Conservation (phyloP, 305 asterid genomes). For the Fraxinus velutina region DNA sequence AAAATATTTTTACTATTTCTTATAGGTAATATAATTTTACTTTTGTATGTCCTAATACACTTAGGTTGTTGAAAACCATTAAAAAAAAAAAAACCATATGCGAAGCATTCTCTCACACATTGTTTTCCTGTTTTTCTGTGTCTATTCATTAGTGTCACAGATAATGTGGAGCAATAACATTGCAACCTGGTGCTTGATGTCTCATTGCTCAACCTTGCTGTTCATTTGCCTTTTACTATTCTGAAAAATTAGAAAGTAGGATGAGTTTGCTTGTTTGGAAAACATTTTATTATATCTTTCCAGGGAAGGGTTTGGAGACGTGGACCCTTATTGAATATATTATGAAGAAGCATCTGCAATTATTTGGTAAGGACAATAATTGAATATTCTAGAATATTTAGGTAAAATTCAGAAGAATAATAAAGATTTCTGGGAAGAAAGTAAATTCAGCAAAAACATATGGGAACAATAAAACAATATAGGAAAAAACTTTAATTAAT, state of each 20-base stretch:
- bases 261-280: constrained; percentile 9
- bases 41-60: constrained; percentile 4
- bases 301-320: not conserved
- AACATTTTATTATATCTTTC: not conserved
- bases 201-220: not conserved
- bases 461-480: not conserved
- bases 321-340: not conserved
- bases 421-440: not conserved
- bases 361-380: not conserved
- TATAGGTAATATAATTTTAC: not conserved
- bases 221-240: constrained; percentile 9
- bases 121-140: not conserved
- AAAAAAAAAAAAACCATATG: not conserved
- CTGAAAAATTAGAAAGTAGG: not conserved
- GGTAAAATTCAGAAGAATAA: not conserved
- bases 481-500: not conserved
- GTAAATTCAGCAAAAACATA: not conserved
- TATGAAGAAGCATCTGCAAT: not conserved
- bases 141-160: constrained; percentile 1
- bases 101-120: not conserved
- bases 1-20: not conserved
- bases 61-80: not conserved
- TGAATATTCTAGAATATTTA: not conserved
- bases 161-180: not conserved
- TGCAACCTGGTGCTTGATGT: constrained; percentile 4